phyloP scores from a whole-genome alignment of 2,329 filamentous ascomycete genomes.

The Aspergillus fumigatus region DNA sequence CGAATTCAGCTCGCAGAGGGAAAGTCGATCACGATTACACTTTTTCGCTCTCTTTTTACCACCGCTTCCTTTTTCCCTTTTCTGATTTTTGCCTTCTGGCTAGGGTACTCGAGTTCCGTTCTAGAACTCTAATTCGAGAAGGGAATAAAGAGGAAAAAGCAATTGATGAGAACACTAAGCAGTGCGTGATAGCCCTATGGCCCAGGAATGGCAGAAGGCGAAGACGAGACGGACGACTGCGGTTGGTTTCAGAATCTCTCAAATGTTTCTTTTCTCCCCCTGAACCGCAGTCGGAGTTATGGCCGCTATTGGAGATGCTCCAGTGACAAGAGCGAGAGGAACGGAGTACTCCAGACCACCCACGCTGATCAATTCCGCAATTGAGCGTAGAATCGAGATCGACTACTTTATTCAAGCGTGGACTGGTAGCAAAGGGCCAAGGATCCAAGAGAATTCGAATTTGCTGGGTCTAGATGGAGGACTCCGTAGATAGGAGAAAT shows the following conservation, averaged over 20 bases:
- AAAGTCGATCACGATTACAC: not conserved
- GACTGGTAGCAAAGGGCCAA: not conserved
- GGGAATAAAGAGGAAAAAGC: not conserved
- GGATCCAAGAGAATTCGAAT: not conserved
- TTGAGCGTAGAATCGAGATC: not conserved
- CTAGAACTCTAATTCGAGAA: not conserved
- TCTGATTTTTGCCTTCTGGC: not conserved
- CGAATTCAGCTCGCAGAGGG: not conserved
- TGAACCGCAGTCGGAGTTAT: not conserved
- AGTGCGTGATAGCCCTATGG: not conserved
- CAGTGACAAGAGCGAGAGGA: too few species aligned
- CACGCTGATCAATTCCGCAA: not conserved
- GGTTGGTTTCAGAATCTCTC: conserved; percentile 7
- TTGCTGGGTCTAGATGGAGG: too few species aligned
- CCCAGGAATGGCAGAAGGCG: not conserved
- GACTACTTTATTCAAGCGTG: not conserved
- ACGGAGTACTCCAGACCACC: not conserved
- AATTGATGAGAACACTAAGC: not conserved
- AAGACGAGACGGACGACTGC: conserved; percentile 1
- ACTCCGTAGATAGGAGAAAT: too few species aligned
- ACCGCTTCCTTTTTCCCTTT: not conserved
- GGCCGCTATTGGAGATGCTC: not conserved
- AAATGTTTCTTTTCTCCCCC: not conserved
- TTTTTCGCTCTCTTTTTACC: not conserved
- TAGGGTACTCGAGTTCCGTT: not conserved